Percentiles rank a stretch among this genome's conserved stretches.
Evolutionary conservation across 352 stramenopile species (phyloP).

Genomic region (Pythium dissotocum): DNA sequence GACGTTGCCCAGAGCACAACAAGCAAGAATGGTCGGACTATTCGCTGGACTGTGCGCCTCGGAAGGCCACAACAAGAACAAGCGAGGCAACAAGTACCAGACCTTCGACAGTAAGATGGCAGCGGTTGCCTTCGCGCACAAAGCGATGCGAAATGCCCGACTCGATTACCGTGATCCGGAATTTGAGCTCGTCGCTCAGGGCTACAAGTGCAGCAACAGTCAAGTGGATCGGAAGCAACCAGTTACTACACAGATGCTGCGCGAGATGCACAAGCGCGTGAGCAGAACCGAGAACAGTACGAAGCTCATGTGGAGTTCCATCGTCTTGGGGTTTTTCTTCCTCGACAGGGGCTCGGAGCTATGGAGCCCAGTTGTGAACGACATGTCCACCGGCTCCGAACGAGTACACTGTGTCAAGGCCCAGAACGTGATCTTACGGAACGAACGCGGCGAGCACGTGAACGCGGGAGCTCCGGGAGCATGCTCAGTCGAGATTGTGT

Average conservation of each 20-base stretch:
- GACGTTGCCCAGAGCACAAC: conserved; percentile 21
- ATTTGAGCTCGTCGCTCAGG: conserved; percentile 33
- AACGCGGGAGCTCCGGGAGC: not conserved
- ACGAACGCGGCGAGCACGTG: not conserved
- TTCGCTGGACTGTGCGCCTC: conserved; percentile 22
- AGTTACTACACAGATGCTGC: conserved; percentile 35
- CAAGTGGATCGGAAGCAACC: conserved; percentile 32
- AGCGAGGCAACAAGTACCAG: conserved; percentile 29
- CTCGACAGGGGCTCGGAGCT: conserved; percentile 26
- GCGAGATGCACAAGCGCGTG: conserved; percentile 11
- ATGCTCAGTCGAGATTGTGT: conserved; percentile 10
- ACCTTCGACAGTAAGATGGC: conserved; percentile 28
- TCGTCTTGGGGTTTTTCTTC: conserved; percentile 30
- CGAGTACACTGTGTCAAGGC: conserved; percentile 9
- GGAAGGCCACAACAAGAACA: conserved; percentile 25
- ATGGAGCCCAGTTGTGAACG: conserved; percentile 6
- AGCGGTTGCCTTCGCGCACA: conserved; percentile 27
- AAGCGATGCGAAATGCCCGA: conserved; percentile 18
- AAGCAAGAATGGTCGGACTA: conserved; percentile 28
- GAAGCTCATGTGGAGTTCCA: conserved; percentile 15
- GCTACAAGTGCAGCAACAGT: conserved; percentile 23
- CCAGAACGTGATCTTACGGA: conserved; percentile 11
- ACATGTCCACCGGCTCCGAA: not conserved
- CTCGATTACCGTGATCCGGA: conserved; percentile 32
- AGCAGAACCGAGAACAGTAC: not conserved